Base-by-base conservation (phyloP, 2,329 filamentous ascomycete species). In the Leptographium galeiforme region DNA sequence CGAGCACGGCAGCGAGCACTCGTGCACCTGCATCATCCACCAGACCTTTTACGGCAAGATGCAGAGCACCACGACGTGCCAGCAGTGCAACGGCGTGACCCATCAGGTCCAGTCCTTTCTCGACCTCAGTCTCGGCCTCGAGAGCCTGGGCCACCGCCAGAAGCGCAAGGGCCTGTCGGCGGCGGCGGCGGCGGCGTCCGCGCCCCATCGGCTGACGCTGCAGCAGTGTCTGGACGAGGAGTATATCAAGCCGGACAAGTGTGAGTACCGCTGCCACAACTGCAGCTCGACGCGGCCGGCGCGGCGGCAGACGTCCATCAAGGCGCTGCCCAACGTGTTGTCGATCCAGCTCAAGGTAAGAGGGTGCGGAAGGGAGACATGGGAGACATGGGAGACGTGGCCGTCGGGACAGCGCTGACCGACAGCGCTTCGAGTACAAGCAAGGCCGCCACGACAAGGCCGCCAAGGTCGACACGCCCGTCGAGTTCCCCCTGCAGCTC, bases 11-110 rank as follows among this genome's bases (percentile, higher is more conserved):
- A 79, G 74, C 58, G 78, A 81, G 62, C 77, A 80, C 62, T 78
- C 70, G 60, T 97, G 93, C 72, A 80, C 84, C 55, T 98, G 91
- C 68, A 87, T 97, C 62, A 85, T 97, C 60, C 93, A 97, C 66
- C 87, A 91, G 64, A 90, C 88, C 0, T 96, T 96, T 63, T 95
- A 91, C 65, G 93, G 93, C 56, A 91, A 94, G 65, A 80, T 94
- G 56, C 87, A 88, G 62, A 93, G 85, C 63, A 91, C 86, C 19
- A 91, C 95, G 41, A 95, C 88, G 18, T 98, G 91, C 68, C 85
- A 89, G 63, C 86, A 85, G 61, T 97, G 91, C 68, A 77, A 82
- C 55, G 90, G 89, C 59, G 80, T 85, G 25, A 95, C 87, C 1
- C 84, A 85, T 57, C 84, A 89, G 1, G 79, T 89, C 44, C 89